phyloP scores from a whole-genome alignment of 805 yeast genomes.

The Candida verbasci region DNA sequence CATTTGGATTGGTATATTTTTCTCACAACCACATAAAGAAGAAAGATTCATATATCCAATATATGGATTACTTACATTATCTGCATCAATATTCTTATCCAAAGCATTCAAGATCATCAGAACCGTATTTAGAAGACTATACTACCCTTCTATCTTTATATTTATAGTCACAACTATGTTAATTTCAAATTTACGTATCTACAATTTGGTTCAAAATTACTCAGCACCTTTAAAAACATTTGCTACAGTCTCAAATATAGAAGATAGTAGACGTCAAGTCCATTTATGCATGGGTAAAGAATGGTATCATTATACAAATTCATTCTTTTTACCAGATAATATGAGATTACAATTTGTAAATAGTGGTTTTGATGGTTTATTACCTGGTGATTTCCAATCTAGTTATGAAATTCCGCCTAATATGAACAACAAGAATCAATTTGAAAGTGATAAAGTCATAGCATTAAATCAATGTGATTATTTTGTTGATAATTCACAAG shows the following conservation, averaged over 20 bases:
- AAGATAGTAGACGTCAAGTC: not conserved
- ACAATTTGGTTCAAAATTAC: slow-evolving; percentile 62
- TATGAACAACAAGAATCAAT: slow-evolving; percentile 73
- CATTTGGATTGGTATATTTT: slow-evolving; percentile 66
- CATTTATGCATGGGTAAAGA: slow-evolving; percentile 90
- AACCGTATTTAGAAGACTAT: not conserved
- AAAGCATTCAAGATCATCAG: slow-evolving; percentile 9
- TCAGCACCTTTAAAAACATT: slow-evolving; percentile 67
- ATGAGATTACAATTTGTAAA: slow-evolving; percentile 62
- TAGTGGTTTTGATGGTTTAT: slow-evolving; percentile 79
- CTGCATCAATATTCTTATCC: slow-evolving; percentile 51
- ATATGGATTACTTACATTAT: slow-evolving; percentile 62
- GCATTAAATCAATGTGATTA: slow-evolving; percentile 57
- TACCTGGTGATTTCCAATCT: slow-evolving; percentile 76
- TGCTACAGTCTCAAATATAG: slow-evolving; percentile 21
- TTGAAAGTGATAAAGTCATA: slow-evolving; percentile 55
- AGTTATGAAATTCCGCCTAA: slow-evolving; percentile 52
- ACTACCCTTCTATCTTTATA: not conserved
- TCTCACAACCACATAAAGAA: slow-evolving; percentile 83
- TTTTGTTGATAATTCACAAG: slow-evolving; percentile 57
- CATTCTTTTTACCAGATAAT: slow-evolving; percentile 69
- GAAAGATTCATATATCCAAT: slow-evolving; percentile 87
- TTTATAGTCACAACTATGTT: slow-evolving; percentile 4
- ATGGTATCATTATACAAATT: slow-evolving; percentile 90
- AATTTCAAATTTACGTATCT: slow-evolving; percentile 44